Evolutionary conservation across 2,329 filamentous ascomycete genomes (phyloP).

Genomic region (Septoria linicola): DNA sequence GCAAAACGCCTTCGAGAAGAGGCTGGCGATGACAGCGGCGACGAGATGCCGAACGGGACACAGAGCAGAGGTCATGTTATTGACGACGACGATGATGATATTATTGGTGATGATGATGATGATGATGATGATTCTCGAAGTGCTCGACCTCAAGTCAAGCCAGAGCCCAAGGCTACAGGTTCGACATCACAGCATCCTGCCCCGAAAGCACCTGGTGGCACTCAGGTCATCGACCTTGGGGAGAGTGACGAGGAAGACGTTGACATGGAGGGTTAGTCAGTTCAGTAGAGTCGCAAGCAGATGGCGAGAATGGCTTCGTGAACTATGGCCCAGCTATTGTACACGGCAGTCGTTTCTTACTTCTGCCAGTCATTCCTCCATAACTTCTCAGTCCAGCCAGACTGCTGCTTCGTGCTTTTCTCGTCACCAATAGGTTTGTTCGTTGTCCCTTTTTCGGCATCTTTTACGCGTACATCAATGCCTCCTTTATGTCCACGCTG

Average conservation of each 20-base stretch:
- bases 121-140: constrained; percentile 15
- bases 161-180: constrained; percentile 20
- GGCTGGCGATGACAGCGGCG: constrained; percentile 37
- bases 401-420: constrained; percentile 13
- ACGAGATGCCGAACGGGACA: constrained; percentile 25
- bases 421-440: constrained; percentile 10
- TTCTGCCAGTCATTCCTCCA: constrained; percentile 34
- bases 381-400: constrained; percentile 24
- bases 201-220: constrained; percentile 14
- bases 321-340: too few species aligned
- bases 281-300: too few species aligned
- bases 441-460: constrained; percentile 36
- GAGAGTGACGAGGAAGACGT: constrained; percentile 23
- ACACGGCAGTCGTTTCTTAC: not conserved
- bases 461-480: constrained; percentile 28
- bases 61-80: constrained; percentile 31
- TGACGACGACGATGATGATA: constrained; percentile 32
- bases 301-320: too few species aligned
- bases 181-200: not conserved
- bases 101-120: constrained; percentile 28
- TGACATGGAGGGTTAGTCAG: constrained; percentile 18
- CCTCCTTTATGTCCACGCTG: constrained; percentile 31
- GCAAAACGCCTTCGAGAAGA: constrained; percentile 49
- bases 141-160: constrained; percentile 14
- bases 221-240: constrained; percentile 24